Evolutionary conservation across 139 green algal genomes (phyloP).

Genomic region (Desmodesmus armatus): DNA sequence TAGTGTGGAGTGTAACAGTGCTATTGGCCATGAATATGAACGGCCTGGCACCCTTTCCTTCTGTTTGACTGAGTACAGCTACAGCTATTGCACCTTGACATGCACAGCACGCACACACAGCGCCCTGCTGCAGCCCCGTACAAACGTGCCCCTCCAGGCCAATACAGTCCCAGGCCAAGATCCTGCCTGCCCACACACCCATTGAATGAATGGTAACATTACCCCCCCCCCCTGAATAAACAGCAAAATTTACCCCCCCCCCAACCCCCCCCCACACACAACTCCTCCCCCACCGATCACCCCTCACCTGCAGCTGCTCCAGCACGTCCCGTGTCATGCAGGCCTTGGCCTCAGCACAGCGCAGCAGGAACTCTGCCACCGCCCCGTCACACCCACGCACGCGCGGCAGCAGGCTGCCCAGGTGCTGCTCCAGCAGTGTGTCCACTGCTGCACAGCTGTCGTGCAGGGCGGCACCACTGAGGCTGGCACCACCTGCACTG

Average conservation of each 20-base stretch:
- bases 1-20: too few species aligned
- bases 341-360: slow-evolving; percentile 68
- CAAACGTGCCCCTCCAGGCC: too few species aligned
- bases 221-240: background rate
- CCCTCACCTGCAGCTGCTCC: slow-evolving; percentile 80
- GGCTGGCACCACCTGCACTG: slow-evolving; percentile 1
- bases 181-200: too few species aligned
- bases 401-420: slow-evolving; percentile 68
- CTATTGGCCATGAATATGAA: too few species aligned
- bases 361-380: slow-evolving; percentile 52
- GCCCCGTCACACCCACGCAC: slow-evolving; percentile 55
- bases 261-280: too few species aligned
- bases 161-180: too few species aligned
- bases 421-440: slow-evolving; percentile 82
- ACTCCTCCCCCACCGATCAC: too few species aligned
- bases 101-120: too few species aligned
- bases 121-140: too few species aligned
- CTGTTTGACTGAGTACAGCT: too few species aligned
- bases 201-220: background rate
- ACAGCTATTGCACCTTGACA: too few species aligned
- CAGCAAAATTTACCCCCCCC: background rate
- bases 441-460: slow-evolving; percentile 85
- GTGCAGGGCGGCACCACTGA: slow-evolving; percentile 42
- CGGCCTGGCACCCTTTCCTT: too few species aligned
- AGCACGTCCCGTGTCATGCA: slow-evolving; percentile 83